phyloP scores from a whole-genome alignment of 306 rosid genomes.

The Pueraria montana region DNA sequence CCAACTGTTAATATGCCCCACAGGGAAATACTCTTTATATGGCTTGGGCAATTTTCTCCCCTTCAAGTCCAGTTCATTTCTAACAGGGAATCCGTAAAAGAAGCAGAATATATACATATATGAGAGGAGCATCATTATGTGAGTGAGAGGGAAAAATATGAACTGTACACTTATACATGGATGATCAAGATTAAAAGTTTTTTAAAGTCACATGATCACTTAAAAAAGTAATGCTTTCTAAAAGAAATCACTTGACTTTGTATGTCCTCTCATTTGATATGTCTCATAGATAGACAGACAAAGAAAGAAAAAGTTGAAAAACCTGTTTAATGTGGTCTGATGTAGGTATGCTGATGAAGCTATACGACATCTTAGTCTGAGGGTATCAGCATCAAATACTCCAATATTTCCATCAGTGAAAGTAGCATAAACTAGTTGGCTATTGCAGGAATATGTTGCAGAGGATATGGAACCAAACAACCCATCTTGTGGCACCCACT shows the following conservation, averaged over 20 bases:
- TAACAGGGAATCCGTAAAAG: neutral
- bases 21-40: neutral
- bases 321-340: conserved; percentile 62
- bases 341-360: conserved; percentile 73
- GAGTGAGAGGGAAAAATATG: neutral
- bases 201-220: neutral
- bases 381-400: conserved; percentile 76
- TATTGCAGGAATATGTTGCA: conserved; percentile 79
- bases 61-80: neutral
- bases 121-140: neutral
- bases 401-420: conserved; percentile 84
- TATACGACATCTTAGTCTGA: conserved; percentile 74
- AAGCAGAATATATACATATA: neutral
- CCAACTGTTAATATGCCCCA: conserved; percentile 5
- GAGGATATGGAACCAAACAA: conserved; percentile 64
- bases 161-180: neutral
- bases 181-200: neutral
- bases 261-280: neutral
- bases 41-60: too few species aligned
- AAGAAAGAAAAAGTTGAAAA: neutral
- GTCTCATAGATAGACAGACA: neutral
- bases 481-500: conserved; percentile 85
- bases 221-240: neutral
- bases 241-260: neutral
- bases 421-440: conserved; percentile 70